These are phyloP conservation scores for Aspergillus baeticus DNA, from an alignment of 495 filamentous ascomycete genomes.

Conservation along the genomic window DNA sequence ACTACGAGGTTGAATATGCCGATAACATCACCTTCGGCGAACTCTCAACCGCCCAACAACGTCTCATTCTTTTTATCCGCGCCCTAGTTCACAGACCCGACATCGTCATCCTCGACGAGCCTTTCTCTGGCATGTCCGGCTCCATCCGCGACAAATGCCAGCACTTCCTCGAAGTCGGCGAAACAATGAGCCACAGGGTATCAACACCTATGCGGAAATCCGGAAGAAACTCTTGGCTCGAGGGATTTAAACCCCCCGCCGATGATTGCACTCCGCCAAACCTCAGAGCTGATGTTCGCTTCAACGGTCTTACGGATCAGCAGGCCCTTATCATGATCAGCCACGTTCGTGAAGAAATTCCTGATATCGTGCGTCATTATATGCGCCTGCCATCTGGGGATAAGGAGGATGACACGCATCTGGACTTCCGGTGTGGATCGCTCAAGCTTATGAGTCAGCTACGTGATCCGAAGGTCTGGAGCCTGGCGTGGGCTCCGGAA, in stretches of 20 bases:
- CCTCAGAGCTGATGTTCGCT: slow-evolving; percentile 14
- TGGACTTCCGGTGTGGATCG: slow-evolving; percentile 39
- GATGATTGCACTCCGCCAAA: too few species aligned
- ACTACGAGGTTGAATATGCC: slow-evolving; percentile 61
- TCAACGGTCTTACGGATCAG: slow-evolving; percentile 48
- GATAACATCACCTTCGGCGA: slow-evolving; percentile 68
- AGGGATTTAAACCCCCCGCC: not conserved
- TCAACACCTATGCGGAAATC: not conserved
- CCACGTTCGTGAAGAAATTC: slow-evolving; percentile 88
- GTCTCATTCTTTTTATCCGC: slow-evolving; percentile 80
- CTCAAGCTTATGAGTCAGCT: slow-evolving; percentile 22
- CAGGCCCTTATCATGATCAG: slow-evolving; percentile 86
- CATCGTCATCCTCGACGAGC: slow-evolving; percentile 88
- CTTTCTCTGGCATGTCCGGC: slow-evolving; percentile 87
- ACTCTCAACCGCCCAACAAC: slow-evolving; percentile 74
- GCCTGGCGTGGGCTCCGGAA: slow-evolving; percentile 27
- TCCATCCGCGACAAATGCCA: slow-evolving; percentile 80
- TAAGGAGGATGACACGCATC: slow-evolving; percentile 40
- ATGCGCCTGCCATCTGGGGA: slow-evolving; percentile 64
- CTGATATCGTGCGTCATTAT: slow-evolving; percentile 73
- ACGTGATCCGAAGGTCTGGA: slow-evolving; percentile 27
- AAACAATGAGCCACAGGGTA: slow-evolving; percentile 19
- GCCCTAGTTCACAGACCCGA: slow-evolving; percentile 81
- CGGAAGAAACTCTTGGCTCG: too few species aligned
- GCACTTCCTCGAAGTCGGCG: slow-evolving; percentile 67